Percentiles rank a stretch among this genome's conserved stretches.
These are phyloP conservation scores for Phytopythium sindhum DNA, from an alignment of 352 stramenopile genomes.

Conservation along the genomic window DNA sequence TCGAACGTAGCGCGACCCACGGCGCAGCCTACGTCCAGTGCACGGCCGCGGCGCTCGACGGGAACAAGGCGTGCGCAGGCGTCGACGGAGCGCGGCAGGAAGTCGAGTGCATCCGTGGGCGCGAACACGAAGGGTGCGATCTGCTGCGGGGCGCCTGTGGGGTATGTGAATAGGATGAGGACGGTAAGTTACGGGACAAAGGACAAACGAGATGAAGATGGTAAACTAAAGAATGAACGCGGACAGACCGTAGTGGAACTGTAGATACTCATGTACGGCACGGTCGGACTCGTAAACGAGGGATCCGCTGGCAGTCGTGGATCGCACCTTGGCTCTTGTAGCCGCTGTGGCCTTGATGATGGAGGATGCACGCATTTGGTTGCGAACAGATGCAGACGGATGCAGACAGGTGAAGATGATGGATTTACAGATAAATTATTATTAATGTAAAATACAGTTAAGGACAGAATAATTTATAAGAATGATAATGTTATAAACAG, in stretches of 20 bases:
- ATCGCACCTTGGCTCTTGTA: conserved; percentile 33
- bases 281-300: conserved; percentile 86
- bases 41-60: conserved; percentile 54
- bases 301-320: conserved; percentile 85
- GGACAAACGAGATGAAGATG: too few relatives aligned
- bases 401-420: too few relatives aligned
- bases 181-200: not conserved
- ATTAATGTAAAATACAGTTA: too few relatives aligned
- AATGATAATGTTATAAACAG: too few relatives aligned
- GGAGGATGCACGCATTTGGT: not conserved
- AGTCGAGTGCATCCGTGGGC: conserved; percentile 79
- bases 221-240: too few relatives aligned
- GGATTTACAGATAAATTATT: too few relatives aligned
- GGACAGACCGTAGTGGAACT: conserved; percentile 85
- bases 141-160: conserved; percentile 52
- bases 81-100: conserved; percentile 84
- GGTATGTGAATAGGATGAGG: too few relatives aligned
- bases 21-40: conserved; percentile 93
- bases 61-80: conserved; percentile 59
- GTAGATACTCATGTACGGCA: conserved; percentile 87
- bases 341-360: not conserved
- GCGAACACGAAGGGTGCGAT: conserved; percentile 70
- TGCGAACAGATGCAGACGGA: not conserved
- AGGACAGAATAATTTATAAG: too few relatives aligned
- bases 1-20: conserved; percentile 93